phyloP scores from a whole-genome alignment of 257 asterid species.

The Agastache rugosa region DNA sequence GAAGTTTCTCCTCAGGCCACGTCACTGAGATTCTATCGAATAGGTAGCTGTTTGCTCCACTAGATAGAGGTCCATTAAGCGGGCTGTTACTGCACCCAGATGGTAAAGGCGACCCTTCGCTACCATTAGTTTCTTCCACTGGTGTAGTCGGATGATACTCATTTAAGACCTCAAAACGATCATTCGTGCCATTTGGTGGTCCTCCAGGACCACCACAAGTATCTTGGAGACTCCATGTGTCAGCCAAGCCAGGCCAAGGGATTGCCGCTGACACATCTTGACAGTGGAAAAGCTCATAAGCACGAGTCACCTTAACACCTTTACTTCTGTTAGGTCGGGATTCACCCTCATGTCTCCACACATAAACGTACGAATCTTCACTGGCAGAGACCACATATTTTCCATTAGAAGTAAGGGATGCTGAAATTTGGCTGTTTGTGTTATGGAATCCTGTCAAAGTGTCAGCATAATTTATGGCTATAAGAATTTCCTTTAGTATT shows the following conservation, averaged over 20 bases:
- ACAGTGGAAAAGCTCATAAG: slow-evolving; percentile 87
- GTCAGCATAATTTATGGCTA: slow-evolving; percentile 28
- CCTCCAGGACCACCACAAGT: slow-evolving; percentile 43
- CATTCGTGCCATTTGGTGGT: slow-evolving; percentile 46
- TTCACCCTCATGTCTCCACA: slow-evolving; percentile 92
- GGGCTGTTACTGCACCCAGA: slow-evolving; percentile 69
- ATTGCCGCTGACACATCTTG: slow-evolving; percentile 92
- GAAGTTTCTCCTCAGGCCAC: slow-evolving; percentile 94
- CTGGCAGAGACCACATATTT: slow-evolving; percentile 89
- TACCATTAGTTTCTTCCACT: slow-evolving; percentile 59
- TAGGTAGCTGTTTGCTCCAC: slow-evolving; percentile 66
- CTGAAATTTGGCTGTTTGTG: slow-evolving; percentile 90
- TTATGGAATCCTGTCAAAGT: slow-evolving; percentile 78
- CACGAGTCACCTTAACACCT: slow-evolving; percentile 73
- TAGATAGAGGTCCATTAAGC: slow-evolving; percentile 54
- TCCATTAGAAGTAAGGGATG: slow-evolving; percentile 84
- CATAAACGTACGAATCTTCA: slow-evolving; percentile 88
- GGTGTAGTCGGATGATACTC: slow-evolving; percentile 68
- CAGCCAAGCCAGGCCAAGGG: slow-evolving; percentile 90
- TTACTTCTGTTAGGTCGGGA: slow-evolving; percentile 80
- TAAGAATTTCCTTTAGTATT: background rate
- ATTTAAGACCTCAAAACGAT: slow-evolving; percentile 49
- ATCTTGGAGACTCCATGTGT: slow-evolving; percentile 53
- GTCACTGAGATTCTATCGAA: slow-evolving; percentile 82
- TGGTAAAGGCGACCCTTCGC: slow-evolving; percentile 54